Percentiles rank a stretch among this genome's conserved stretches.
Conservation (phyloP, 176 grass and related monocot genomes). For the Triticum dicoccoides region DNA sequence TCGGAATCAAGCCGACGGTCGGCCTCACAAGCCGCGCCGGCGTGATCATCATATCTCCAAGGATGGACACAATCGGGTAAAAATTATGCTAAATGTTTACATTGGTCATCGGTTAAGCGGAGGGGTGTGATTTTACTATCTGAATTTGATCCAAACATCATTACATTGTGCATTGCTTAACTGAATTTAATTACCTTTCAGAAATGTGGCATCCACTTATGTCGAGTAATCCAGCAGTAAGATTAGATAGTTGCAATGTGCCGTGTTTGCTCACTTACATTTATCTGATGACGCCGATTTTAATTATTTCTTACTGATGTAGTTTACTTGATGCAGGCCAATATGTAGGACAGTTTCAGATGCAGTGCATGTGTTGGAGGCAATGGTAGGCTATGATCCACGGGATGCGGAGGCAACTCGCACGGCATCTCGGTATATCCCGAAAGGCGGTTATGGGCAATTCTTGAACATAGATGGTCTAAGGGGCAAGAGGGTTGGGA, state of each 20-base stretch:
- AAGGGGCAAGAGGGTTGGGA: conserved; percentile 63
- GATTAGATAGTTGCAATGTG: not conserved
- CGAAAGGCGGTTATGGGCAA: conserved; percentile 58
- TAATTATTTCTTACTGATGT: not conserved
- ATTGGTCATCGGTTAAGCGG: not conserved
- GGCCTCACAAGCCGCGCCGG: conserved; percentile 77
- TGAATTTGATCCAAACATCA: not conserved
- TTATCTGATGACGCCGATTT: not conserved
- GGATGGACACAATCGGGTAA: conserved; percentile 82
- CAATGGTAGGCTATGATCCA: conserved; percentile 66
- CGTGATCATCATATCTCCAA: conserved; percentile 71
- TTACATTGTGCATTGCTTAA: not conserved
- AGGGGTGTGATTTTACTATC: not conserved
- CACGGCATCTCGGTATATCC: conserved; percentile 57
- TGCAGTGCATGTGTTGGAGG: conserved; percentile 67
- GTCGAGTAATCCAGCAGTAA: not conserved
- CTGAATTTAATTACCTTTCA: not conserved
- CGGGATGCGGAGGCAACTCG: conserved; percentile 51
- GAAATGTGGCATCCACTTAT: not conserved
- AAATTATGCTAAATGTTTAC: not conserved
- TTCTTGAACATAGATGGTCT: conserved; percentile 65
- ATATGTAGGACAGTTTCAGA: conserved; percentile 76
- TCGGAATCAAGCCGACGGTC: conserved; percentile 76
- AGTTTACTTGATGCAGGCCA: conserved; percentile 39
- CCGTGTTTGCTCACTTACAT: not conserved